Conservation (phyloP, 805 yeast genomes). For the Sugiyamaella valdiviana region DNA sequence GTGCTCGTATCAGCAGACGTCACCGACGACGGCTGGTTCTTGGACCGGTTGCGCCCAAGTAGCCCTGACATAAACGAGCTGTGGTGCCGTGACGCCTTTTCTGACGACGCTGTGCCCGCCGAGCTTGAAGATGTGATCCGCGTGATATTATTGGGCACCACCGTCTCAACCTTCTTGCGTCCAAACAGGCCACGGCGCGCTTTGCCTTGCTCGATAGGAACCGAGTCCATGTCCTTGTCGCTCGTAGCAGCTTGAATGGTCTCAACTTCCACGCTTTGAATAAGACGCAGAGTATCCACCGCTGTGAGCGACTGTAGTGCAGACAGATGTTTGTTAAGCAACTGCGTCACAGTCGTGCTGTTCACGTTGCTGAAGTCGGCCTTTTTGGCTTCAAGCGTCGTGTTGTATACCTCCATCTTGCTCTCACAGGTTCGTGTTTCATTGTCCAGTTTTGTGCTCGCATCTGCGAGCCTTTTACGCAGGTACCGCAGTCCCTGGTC, state of each 20-base stretch:
- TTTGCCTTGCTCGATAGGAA: conserved; percentile 33
- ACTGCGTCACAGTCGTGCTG: conserved; percentile 15
- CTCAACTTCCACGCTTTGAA: conserved; percentile 81
- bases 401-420: conserved; percentile 18
- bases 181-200: conserved; percentile 59
- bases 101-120: conserved; percentile 3
- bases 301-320: conserved; percentile 55
- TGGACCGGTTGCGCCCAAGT: conserved; percentile 10
- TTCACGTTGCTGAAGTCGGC: conserved; percentile 36
- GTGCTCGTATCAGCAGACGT: background rate
- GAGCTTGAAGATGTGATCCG: background rate
- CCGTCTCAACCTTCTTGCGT: conserved; percentile 19
- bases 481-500: conserved; percentile 34
- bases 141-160: background rate
- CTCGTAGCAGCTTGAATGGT: conserved; percentile 81
- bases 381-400: conserved; percentile 34
- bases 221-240: conserved; percentile 41
- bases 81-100: background rate
- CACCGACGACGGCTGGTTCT: background rate
- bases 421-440: conserved; percentile 12
- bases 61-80: conserved; percentile 15
- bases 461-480: conserved; percentile 32
- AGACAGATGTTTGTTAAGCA: conserved; percentile 42
- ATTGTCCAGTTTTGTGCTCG: conserved; percentile 26
- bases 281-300: conserved; percentile 68